Evolutionary conservation across 169 alveolate genomes (phyloP).

Genomic region (Besnoitia besnoiti): DNA sequence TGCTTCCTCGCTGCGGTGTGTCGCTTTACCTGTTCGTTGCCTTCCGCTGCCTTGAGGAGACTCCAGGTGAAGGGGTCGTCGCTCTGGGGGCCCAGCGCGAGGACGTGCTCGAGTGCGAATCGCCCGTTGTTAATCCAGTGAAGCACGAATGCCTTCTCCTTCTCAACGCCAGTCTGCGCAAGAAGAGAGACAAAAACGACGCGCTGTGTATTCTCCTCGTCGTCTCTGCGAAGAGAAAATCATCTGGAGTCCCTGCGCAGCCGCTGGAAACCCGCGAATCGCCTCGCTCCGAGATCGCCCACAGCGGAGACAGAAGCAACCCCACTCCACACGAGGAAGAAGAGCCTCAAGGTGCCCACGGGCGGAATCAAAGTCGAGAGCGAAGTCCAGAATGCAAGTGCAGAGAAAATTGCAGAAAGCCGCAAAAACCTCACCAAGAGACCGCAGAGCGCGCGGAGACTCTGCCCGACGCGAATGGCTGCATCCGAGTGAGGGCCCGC

Average conservation of each 20-base stretch:
- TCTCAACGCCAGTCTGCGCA: neutral
- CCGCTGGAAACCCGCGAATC: too few species aligned
- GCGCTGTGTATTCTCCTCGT: too few species aligned
- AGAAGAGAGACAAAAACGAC: neutral
- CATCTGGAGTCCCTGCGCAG: too few species aligned
- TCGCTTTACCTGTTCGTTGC: neutral
- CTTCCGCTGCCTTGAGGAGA: neutral
- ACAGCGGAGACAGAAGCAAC: neutral
- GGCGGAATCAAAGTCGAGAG: too few species aligned
- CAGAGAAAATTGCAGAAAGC: too few species aligned
- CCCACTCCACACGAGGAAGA: neutral
- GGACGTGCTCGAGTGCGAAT: neutral
- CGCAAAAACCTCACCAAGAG: neutral
- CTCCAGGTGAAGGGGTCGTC: slow-evolving; percentile 13
- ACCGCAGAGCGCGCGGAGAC: slow-evolving; percentile 4
- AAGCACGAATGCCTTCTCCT: neutral
- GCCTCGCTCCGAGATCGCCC: too few species aligned
- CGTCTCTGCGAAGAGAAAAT: neutral
- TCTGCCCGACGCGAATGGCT: slow-evolving; percentile 31
- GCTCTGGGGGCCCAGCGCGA: neutral
- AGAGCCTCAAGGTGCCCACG: too few species aligned
- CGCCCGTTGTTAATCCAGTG: neutral
- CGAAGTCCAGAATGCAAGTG: too few species aligned
- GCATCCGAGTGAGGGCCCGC: slow-evolving; percentile 22
- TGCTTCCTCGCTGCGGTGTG: too few species aligned